Conservation (phyloP, 148 eudicot genomes). For the Dianthus caryophyllus region DNA sequence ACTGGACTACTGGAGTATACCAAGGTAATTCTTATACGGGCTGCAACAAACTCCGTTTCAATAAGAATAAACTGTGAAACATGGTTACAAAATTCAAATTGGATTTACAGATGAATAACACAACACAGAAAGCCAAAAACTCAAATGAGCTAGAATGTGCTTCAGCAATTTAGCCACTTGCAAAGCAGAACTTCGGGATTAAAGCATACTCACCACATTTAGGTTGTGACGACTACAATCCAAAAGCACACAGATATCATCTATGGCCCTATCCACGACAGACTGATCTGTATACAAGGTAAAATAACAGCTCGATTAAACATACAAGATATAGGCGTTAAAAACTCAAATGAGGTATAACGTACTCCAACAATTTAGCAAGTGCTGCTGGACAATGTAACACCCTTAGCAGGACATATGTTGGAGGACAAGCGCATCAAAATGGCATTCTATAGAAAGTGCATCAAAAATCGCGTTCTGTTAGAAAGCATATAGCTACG, state of each 20-base stretch:
- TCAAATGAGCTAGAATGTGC: not conserved
- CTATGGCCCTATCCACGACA: constrained; percentile 83
- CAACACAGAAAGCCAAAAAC: not conserved
- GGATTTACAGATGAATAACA: not conserved
- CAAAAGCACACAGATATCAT: constrained; percentile 79
- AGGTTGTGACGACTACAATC: constrained; percentile 94
- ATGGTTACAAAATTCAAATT: not conserved
- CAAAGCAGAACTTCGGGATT: not conserved
- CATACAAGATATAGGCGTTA: not conserved
- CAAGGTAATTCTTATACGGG: no score
- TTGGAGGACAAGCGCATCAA: no score
- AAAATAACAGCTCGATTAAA: constrained; percentile 33
- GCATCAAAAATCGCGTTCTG: not conserved
- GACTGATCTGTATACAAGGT: no score
- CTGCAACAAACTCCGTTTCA: no score
- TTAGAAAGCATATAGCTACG: not conserved
- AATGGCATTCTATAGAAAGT: no score
- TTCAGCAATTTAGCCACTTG: not conserved
- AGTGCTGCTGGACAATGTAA: constrained; percentile 80
- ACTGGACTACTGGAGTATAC: no score
- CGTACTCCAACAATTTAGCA: constrained; percentile 76
- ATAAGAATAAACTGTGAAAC: no score
- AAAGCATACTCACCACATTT: constrained; percentile 56
- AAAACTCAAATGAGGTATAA: no score
- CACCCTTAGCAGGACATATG: constrained; percentile 77